These are phyloP conservation scores for Pyricularia sp. DNA, from an alignment of 2,329 filamentous ascomycete species.

Conservation along the genomic window DNA sequence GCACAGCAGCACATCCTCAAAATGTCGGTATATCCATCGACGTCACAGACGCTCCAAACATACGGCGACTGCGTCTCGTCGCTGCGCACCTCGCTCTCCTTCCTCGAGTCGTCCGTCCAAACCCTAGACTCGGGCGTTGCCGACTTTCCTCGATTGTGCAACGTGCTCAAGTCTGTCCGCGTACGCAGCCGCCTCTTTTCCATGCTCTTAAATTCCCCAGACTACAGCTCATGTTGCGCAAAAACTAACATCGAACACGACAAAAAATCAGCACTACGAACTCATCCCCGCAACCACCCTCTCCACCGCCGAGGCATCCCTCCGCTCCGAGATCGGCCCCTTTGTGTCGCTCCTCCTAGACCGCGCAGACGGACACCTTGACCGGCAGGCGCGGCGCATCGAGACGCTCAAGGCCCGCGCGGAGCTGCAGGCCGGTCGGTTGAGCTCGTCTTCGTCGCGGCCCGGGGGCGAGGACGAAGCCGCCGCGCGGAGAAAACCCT, in stretches of 20 bases:
- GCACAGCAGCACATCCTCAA: background rate
- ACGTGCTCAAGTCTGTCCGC: conserved; percentile 47
- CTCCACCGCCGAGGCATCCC: conserved; percentile 69
- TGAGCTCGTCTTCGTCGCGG: conserved; percentile 22
- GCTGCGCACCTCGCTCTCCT: conserved; percentile 49
- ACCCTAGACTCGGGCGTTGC: conserved; percentile 46
- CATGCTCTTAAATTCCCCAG: background rate
- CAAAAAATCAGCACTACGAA: conserved; percentile 66
- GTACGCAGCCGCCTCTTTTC: conserved; percentile 25
- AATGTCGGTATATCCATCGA: background rate
- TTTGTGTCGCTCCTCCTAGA: conserved; percentile 71
- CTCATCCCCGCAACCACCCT: conserved; percentile 80
- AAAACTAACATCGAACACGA: background rate
- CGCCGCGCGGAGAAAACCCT: background rate
- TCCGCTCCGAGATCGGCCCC: conserved; percentile 84
- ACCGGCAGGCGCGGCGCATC: conserved; percentile 74
- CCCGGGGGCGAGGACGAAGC: conserved; percentile 14
- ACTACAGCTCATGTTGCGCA: background rate
- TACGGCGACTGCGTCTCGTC: conserved; percentile 52
- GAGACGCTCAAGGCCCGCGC: conserved; percentile 74
- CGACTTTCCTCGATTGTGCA: conserved; percentile 47
- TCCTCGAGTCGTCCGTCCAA: conserved; percentile 50
- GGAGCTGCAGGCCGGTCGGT: conserved; percentile 70
- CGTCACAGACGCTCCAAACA: conserved; percentile 13
- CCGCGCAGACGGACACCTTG: conserved; percentile 74